These are phyloP conservation scores for Tylopilus rubrobrunneus DNA, from an alignment of 768 basidiomycete genomes.

Conservation along the genomic window DNA sequence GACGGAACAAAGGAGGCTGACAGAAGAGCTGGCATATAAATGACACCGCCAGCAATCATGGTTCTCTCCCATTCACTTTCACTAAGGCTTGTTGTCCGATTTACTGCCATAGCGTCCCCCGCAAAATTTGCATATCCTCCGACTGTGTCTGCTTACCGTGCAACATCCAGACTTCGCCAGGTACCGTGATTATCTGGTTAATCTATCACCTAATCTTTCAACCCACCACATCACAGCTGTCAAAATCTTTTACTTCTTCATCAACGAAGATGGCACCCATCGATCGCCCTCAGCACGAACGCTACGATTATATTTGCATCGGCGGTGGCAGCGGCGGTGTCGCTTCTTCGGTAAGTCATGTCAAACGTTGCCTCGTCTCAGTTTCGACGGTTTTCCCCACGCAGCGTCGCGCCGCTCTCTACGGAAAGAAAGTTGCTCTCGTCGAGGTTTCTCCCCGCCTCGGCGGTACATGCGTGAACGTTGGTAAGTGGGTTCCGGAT, in stretches of 20 bases:
- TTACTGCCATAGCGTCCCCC: slow-evolving; percentile 1
- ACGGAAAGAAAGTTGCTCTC: slow-evolving; percentile 91
- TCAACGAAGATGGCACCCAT: slow-evolving; percentile 67
- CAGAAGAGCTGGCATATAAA: slow-evolving; percentile 16
- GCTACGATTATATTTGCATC: slow-evolving; percentile 84
- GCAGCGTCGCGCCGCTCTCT: slow-evolving; percentile 85
- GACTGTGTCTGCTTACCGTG: slow-evolving; percentile 1
- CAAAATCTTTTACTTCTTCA: slow-evolving; percentile 41
- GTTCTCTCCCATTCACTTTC: slow-evolving; percentile 4
- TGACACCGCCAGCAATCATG: slow-evolving; percentile 11
- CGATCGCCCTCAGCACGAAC: slow-evolving; percentile 55
- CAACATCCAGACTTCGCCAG: slow-evolving; percentile 24
- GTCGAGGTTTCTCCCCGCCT: slow-evolving; percentile 72
- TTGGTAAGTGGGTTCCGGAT: slow-evolving; percentile 54
- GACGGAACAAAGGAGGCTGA: slow-evolving; percentile 12
- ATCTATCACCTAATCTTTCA: slow-evolving; percentile 2
- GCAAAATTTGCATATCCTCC: slow-evolving; percentile 14
- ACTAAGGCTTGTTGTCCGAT: slow-evolving; percentile 8
- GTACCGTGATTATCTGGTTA: slow-evolving; percentile 12
- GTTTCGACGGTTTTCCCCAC: neutral
- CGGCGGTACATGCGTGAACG: slow-evolving; percentile 98
- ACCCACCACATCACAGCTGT: slow-evolving; percentile 34
- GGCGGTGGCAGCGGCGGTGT: slow-evolving; percentile 95
- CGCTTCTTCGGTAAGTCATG: slow-evolving; percentile 69
- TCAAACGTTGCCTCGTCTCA: neutral